phyloP scores from a whole-genome alignment of 768 basidiomycete species.

The Rhodotorula sphaerocarpa region DNA sequence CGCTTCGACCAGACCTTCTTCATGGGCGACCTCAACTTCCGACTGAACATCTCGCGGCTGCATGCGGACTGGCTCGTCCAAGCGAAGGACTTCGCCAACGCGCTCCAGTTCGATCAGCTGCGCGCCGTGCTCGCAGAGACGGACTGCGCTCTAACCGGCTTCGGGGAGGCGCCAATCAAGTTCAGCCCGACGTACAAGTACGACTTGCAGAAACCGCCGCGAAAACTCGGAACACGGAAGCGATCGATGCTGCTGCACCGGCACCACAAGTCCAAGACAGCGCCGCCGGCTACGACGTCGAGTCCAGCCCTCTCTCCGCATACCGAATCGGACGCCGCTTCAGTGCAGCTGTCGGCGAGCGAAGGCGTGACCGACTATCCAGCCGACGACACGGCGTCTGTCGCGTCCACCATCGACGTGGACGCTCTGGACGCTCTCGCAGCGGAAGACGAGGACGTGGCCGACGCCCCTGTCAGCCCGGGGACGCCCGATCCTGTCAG shows the following conservation, averaged over 20 bases:
- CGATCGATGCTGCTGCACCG: conserved; percentile 10
- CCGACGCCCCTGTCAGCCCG: too few species aligned
- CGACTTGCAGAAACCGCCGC: conserved; percentile 52
- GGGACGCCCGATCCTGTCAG: conserved; percentile 9
- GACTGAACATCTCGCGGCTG: conserved; percentile 74
- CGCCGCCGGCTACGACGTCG: background rate
- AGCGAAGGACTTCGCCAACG: conserved; percentile 71
- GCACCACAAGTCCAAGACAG: background rate
- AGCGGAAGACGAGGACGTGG: too few species aligned
- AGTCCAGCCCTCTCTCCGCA: background rate
- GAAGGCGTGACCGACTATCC: conserved; percentile 11
- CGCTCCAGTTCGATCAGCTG: conserved; percentile 83
- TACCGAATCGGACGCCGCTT: background rate
- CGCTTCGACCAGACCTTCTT: conserved; percentile 82
- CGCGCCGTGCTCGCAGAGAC: conserved; percentile 63
- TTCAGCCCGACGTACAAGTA: conserved; percentile 91
- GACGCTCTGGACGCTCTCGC: too few species aligned
- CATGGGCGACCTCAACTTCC: conserved; percentile 70
- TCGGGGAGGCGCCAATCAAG: conserved; percentile 66
- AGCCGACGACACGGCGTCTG: background rate
- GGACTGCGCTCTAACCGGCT: conserved; percentile 60
- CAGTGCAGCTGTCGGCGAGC: background rate
- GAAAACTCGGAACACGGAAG: conserved; percentile 51
- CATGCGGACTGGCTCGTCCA: conserved; percentile 93
- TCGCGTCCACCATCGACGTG: too few species aligned